Percentiles rank a stretch among this genome's conserved stretches.
Conservation (phyloP, 306 rosid species). For the Cajanus cajan region DNA sequence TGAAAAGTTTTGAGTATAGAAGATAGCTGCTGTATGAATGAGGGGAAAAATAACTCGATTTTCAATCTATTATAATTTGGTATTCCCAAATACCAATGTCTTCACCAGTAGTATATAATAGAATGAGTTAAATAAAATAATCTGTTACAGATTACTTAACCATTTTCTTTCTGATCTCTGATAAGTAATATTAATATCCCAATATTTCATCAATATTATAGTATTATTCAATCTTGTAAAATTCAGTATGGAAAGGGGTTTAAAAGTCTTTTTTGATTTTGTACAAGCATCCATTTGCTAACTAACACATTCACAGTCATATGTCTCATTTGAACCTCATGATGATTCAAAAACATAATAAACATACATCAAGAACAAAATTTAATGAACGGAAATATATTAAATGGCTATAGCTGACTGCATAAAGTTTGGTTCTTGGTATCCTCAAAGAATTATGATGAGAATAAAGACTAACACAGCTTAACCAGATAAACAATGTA, state of each 20-base stretch:
- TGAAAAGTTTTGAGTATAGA: neutral
- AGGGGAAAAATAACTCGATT: neutral
- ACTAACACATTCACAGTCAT: neutral
- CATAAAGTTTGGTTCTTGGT: neutral
- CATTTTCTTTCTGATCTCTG: neutral
- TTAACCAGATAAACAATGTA: constrained; percentile 3
- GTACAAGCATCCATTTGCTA: neutral
- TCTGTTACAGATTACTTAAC: neutral
- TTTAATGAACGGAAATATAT: neutral
- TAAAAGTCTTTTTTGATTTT: neutral
- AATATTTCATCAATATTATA: neutral
- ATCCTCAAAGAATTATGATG: constrained; percentile 11
- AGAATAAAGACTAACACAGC: neutral
- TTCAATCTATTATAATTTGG: neutral
- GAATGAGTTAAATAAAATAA: constrained; percentile 13
- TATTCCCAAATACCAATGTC: neutral
- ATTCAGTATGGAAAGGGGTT: neutral
- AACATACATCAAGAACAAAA: neutral
- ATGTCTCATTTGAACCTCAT: constrained; percentile 19
- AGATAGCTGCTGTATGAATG: neutral
- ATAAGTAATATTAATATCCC: neutral
- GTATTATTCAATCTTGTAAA: neutral
- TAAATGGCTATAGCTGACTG: neutral
- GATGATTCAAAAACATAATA: neutral
- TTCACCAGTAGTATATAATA: neutral